These are phyloP conservation scores for Fusarium tuaranense DNA, from an alignment of 2,329 filamentous ascomycete species.

Conservation along the genomic window DNA sequence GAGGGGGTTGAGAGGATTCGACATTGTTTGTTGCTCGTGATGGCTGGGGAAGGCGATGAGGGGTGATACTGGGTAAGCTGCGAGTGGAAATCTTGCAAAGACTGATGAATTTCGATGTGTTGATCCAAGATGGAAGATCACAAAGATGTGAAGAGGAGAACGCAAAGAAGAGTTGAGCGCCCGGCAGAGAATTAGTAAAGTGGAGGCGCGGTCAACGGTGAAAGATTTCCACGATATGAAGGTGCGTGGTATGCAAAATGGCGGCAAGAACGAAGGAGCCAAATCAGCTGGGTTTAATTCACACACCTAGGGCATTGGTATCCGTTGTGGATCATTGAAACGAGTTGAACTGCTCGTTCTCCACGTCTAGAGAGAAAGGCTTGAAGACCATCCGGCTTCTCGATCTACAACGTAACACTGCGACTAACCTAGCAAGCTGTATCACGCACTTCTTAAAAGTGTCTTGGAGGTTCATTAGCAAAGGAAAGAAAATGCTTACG, in stretches of 20 bases:
- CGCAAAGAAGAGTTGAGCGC: background rate
- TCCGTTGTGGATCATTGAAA: background rate
- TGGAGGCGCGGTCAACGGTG: background rate
- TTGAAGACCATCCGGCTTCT: constrained; percentile 51
- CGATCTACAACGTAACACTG: background rate
- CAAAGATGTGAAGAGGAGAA: background rate
- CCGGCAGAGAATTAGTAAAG: background rate
- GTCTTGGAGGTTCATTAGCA: too few relatives aligned
- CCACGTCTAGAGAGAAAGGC: constrained; percentile 60
- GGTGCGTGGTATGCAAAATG: too few relatives aligned
- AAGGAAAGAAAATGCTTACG: too few relatives aligned
- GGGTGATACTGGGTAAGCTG: background rate
- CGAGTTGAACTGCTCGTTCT: constrained; percentile 32
- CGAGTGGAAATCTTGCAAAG: background rate
- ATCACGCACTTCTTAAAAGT: background rate
- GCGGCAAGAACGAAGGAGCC: too few relatives aligned
- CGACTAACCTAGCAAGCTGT: background rate
- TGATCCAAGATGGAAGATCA: background rate
- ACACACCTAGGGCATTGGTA: background rate
- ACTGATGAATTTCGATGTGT: background rate
- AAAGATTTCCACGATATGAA: background rate
- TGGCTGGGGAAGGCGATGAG: background rate
- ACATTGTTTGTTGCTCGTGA: background rate
- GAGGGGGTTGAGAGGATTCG: too few relatives aligned
- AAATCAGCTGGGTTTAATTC: background rate